A percentile compares a stretch with the other conserved stretches of the same genome.
These are phyloP conservation scores for Myxozyma geophila DNA, from an alignment of 805 yeast species.

Conservation along the genomic window DNA sequence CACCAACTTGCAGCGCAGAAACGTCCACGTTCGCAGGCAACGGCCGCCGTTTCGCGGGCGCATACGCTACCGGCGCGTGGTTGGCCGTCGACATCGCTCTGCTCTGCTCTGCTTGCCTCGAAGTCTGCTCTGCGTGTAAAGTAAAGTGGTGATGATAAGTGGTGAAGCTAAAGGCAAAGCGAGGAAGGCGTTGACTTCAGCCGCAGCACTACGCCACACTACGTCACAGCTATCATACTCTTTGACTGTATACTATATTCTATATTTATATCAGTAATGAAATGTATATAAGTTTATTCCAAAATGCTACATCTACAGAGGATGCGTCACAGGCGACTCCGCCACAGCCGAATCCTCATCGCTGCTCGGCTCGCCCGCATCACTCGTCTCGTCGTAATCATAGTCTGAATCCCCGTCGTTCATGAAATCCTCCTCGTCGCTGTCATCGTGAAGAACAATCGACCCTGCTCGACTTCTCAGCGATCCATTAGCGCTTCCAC, in stretches of 20 bases:
- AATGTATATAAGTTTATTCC: no score
- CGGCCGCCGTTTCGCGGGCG: constrained; percentile 21
- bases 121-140: background rate
- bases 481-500: background rate
- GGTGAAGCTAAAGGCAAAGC: no score
- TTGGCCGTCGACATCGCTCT: background rate
- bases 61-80: constrained; percentile 1
- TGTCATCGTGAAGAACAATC: constrained; percentile 19
- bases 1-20: background rate
- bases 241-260: no score
- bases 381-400: constrained; percentile 28
- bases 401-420: constrained; percentile 29
- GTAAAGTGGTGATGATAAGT: no score
- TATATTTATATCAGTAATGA: no score
- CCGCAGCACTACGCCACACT: background rate
- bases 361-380: constrained; percentile 22
- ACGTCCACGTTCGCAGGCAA: constrained; percentile 15
- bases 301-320: background rate
- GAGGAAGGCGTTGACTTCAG: background rate
- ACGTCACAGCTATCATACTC: background rate
- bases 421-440: constrained; percentile 18
- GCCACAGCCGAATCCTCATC: constrained; percentile 10
- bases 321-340: constrained; percentile 11
- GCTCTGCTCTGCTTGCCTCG: background rate
- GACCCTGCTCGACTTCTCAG: constrained; percentile 11